These are phyloP conservation scores for Kockiozyma suomiensis DNA, from an alignment of 805 yeast species.

Conservation along the genomic window DNA sequence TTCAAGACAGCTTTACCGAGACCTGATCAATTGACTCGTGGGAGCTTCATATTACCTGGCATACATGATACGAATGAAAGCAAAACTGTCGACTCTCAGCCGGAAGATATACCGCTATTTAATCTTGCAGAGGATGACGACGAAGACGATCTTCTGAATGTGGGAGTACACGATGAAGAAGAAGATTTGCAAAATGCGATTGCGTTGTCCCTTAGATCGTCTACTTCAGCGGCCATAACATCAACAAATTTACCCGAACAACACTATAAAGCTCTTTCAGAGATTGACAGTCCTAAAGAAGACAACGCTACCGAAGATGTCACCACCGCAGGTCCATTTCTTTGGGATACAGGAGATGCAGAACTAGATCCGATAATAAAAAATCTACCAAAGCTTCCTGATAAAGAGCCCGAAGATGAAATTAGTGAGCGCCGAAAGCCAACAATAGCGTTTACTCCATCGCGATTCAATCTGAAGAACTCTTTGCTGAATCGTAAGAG, in stretches of 20 bases:
- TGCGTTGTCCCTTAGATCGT: conserved; percentile 8
- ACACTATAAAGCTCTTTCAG: neutral
- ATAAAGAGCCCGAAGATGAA: conserved; percentile 2
- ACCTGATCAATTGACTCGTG: conserved; percentile 16
- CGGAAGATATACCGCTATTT: conserved; percentile 19
- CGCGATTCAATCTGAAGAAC: conserved; percentile 21
- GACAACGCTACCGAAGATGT: conserved; percentile 14
- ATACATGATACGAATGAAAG: conserved; percentile 4
- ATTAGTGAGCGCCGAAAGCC: neutral
- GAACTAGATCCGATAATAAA: conserved; percentile 17
- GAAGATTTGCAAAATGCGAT: conserved; percentile 26
- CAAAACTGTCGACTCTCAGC: neutral
- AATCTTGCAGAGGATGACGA: conserved; percentile 21
- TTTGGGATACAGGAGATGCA: conserved; percentile 16
- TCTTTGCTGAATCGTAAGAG: conserved; percentile 24
- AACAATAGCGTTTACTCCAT: conserved; percentile 4
- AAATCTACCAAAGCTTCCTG: conserved; percentile 22
- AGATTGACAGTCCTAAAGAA: neutral
- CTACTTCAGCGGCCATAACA: neutral
- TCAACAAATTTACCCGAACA: neutral
- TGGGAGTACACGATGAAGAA: conserved; percentile 11
- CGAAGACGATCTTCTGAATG: neutral
- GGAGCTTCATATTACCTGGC: conserved; percentile 20
- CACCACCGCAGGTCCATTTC: conserved; percentile 25
- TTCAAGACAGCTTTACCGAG: conserved; percentile 9